Evolutionary conservation across 805 yeast genomes (phyloP).

Genomic region (Metschnikowia picachoensis): DNA sequence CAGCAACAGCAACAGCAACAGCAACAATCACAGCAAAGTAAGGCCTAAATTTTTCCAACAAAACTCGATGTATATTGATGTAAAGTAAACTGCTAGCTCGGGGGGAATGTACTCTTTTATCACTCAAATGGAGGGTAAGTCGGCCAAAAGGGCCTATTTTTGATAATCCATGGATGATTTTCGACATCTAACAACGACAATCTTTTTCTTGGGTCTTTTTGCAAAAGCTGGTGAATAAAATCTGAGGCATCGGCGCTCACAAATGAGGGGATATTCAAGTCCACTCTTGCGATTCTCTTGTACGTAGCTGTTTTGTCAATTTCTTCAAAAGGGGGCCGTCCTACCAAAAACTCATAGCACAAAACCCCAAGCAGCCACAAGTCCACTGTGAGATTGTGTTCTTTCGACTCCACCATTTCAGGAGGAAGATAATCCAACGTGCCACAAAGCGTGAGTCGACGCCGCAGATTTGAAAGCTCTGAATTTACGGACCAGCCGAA

Average conservation of each 20-base stretch:
- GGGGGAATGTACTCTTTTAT: neutral
- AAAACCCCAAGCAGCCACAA: conserved; percentile 91
- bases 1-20: too few relatives aligned
- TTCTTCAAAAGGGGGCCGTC: conserved; percentile 91
- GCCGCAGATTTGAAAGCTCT: conserved; percentile 11
- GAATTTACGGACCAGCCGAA: conserved; percentile 91
- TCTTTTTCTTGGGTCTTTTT: conserved; percentile 67
- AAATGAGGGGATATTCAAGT: conserved; percentile 65
- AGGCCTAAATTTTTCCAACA: neutral
- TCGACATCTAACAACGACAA: conserved; percentile 57
- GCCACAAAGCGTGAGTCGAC: conserved; percentile 77
- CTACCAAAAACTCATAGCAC: conserved; percentile 81
- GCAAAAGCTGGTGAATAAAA: conserved; percentile 59
- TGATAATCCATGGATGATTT: conserved; percentile 79
- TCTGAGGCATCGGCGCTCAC: conserved; percentile 75
- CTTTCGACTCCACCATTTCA: conserved; percentile 83
- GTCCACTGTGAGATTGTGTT: conserved; percentile 77
- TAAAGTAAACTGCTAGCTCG: neutral
- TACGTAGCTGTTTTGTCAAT: conserved; percentile 73
- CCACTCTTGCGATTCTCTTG: conserved; percentile 73
- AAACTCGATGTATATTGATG: conserved; percentile 1
- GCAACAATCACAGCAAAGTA: conserved; percentile 23
- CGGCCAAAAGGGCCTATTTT: conserved; percentile 63
- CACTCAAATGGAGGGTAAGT: neutral
- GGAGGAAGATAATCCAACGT: conserved; percentile 94